Conservation (phyloP, 176 grass and related monocot species). For the Puccinellia tenuiflora region DNA sequence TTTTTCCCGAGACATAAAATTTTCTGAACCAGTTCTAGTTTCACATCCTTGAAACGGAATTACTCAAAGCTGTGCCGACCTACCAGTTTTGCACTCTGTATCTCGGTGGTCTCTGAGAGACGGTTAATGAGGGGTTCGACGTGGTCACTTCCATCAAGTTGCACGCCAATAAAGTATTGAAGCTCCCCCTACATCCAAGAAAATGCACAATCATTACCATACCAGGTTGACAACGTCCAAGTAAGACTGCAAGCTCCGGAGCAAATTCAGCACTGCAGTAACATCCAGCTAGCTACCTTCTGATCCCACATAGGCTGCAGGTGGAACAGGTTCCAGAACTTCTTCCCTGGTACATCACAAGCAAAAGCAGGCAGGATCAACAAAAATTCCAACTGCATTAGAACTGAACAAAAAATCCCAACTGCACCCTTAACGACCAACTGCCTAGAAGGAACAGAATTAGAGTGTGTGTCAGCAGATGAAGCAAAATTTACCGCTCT, state of each 20-base stretch:
- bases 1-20: neutral
- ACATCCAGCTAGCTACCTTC: constrained; percentile 56
- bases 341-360: constrained; percentile 61
- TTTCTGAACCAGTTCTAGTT: neutral
- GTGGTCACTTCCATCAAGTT: constrained; percentile 95
- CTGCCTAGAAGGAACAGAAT: neutral
- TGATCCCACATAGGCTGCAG: constrained; percentile 95
- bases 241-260: constrained; percentile 3
- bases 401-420: neutral
- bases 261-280: neutral
- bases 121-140: constrained; percentile 92
- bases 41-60: neutral
- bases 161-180: constrained; percentile 99
- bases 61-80: constrained; percentile 9
- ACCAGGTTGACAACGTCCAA: neutral
- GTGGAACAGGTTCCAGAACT: constrained; percentile 99
- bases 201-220: neutral
- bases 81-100: constrained; percentile 92
- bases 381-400: neutral
- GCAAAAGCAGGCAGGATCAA: constrained; percentile 3
- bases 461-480: neutral
- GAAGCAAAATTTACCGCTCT: constrained; percentile 57
- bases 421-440: neutral
- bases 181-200: constrained; percentile 65
- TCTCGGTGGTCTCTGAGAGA: constrained; percentile 73